Conservation (phyloP, 805 yeast genomes). For the Clavispora fructus region DNA sequence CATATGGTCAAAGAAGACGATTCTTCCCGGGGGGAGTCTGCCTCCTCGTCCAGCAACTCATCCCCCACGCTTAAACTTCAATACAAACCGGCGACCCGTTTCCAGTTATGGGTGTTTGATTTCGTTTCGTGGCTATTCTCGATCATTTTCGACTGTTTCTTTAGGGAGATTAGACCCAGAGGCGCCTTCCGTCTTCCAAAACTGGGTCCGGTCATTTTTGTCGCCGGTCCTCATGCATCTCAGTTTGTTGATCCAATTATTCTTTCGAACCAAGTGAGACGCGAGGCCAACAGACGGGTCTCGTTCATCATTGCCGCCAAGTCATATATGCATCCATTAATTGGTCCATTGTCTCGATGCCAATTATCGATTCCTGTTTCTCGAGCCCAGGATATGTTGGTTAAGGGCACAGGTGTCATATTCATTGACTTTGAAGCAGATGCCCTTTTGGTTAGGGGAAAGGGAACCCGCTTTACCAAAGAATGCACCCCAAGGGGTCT, state of each 20-base stretch:
- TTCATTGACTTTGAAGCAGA: conserved; percentile 47
- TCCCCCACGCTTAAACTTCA: neutral
- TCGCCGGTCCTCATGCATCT: conserved; percentile 97
- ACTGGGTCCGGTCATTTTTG: conserved; percentile 82
- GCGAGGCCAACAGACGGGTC: conserved; percentile 60
- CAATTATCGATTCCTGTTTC: conserved; percentile 86
- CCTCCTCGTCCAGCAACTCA: neutral
- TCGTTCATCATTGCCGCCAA: conserved; percentile 83
- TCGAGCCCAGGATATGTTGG: conserved; percentile 84
- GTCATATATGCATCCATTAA: conserved; percentile 57
- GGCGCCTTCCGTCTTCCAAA: conserved; percentile 73
- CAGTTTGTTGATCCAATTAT: conserved; percentile 83
- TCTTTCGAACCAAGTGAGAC: conserved; percentile 73
- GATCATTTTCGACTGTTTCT: conserved; percentile 59
- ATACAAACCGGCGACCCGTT: conserved; percentile 10
- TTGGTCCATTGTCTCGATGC: conserved; percentile 72
- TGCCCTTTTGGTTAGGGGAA: conserved; percentile 55
- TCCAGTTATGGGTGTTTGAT: conserved; percentile 37
- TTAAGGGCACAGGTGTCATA: conserved; percentile 62
- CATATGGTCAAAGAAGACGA: neutral
- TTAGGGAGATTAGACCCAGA: conserved; percentile 82
- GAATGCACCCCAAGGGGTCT: conserved; percentile 64
- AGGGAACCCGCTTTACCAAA: conserved; percentile 58
- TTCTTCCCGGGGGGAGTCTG: neutral
- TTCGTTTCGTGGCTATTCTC: conserved; percentile 46